phyloP scores from a whole-genome alignment of 2,329 filamentous ascomycete species.

The Rachicladosporium sp. region DNA sequence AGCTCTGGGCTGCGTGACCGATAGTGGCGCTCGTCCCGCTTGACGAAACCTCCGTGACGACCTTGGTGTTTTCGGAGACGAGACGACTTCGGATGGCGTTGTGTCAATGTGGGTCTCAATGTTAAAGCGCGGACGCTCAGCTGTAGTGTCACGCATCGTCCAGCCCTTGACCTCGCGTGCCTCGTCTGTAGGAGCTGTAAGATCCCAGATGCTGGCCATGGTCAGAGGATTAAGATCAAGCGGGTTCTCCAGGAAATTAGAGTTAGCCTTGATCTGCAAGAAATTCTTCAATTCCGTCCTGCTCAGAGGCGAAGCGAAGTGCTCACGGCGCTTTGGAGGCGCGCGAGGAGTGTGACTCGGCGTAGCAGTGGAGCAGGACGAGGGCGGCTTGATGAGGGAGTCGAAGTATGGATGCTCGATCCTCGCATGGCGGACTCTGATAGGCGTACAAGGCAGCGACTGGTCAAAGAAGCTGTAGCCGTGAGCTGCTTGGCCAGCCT shows the following conservation, averaged over 20 bases:
- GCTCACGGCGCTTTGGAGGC: background rate
- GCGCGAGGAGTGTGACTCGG: background rate
- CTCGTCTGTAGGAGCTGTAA: background rate
- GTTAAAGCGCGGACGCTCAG: background rate
- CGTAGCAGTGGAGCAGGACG: background rate
- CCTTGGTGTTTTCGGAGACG: background rate
- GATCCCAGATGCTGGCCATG: conserved; percentile 5
- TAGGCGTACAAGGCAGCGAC: background rate
- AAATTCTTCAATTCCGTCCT: conserved; percentile 1
- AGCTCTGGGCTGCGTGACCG: background rate
- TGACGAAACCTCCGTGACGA: background rate
- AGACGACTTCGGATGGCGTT: background rate
- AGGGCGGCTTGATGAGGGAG: background rate
- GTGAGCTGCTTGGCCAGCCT: too few species aligned
- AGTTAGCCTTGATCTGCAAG: conserved; percentile 2
- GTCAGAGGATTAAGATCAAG: conserved; percentile 2
- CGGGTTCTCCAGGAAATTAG: background rate
- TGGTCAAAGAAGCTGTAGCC: too few species aligned
- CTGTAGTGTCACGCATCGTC: background rate
- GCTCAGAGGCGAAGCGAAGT: background rate
- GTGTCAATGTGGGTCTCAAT: background rate
- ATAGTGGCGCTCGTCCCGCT: too few species aligned
- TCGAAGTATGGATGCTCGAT: background rate
- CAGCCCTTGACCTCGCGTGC: conserved; percentile 1
- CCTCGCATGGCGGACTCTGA: background rate